Percentiles rank a stretch among this genome's conserved stretches.
Conservation (phyloP, 306 rosid species). For the Begonia masoniana region DNA sequence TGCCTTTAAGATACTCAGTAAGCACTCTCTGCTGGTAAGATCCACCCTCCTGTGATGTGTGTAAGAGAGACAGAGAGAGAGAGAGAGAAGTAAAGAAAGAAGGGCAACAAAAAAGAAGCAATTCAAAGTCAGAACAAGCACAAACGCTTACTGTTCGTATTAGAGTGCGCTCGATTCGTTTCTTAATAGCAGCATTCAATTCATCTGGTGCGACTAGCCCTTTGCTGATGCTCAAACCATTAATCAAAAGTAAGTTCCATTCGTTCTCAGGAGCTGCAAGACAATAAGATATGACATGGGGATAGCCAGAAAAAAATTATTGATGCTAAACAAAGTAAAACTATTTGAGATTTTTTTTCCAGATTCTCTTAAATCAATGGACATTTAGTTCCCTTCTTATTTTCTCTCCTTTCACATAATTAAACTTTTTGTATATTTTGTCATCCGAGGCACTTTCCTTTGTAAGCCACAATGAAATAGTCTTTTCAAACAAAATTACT, state of each 20-base stretch:
- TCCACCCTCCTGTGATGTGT: constrained; percentile 60
- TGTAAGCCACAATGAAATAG: not conserved
- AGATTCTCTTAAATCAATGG: no score
- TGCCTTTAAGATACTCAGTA: constrained; percentile 70
- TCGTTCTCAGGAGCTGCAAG: constrained; percentile 75
- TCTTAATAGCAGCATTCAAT: constrained; percentile 50
- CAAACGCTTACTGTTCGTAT: constrained; percentile 68
- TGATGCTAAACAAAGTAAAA: no score
- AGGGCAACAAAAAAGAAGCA: constrained; percentile 2
- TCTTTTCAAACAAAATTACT: no score
- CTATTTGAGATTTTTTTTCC: no score
- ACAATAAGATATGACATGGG: no score
- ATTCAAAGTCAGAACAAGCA: not conserved
- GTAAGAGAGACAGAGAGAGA: constrained; percentile 5
- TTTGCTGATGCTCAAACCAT: constrained; percentile 61
- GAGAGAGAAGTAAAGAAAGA: constrained; percentile 12
- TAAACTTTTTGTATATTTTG: no score
- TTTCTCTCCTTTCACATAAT: no score
- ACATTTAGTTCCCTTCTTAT: no score
- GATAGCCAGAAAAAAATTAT: no score
- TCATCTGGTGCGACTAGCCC: constrained; percentile 65
- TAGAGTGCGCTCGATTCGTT: constrained; percentile 75
- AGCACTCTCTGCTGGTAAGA: constrained; percentile 84
- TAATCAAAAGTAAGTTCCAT: constrained; percentile 65
- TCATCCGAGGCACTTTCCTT: constrained; percentile 4